Conservation (phyloP, 768 basidiomycete species). For the Boletus patriciae region DNA sequence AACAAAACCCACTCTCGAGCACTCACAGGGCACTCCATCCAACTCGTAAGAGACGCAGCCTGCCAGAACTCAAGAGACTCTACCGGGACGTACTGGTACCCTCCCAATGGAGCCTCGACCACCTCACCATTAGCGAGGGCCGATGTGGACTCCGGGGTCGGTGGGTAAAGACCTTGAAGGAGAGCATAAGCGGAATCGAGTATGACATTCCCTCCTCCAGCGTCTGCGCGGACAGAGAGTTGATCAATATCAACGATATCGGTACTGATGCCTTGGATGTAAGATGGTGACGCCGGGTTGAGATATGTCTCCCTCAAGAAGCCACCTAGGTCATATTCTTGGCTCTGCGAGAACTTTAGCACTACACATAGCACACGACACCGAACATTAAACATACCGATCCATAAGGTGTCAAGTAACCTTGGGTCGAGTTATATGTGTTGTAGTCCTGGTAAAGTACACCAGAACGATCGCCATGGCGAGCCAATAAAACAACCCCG, state of each 20-base stretch:
- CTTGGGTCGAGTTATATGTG: conserved; percentile 62
- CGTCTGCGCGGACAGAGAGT: too few relatives aligned
- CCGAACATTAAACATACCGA: conserved; percentile 49
- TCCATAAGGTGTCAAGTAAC: too few relatives aligned
- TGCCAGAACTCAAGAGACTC: conserved; percentile 63
- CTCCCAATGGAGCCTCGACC: conserved; percentile 74
- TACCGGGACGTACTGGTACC: conserved; percentile 80
- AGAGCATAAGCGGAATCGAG: conserved; percentile 82
- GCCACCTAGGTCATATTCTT: too few relatives aligned
- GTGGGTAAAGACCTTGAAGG: conserved; percentile 83
- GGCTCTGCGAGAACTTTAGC: conserved; percentile 6
- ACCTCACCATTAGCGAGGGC: conserved; percentile 70
- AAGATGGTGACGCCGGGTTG: too few relatives aligned
- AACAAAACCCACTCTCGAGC: not conserved
- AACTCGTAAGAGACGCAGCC: conserved; percentile 81
- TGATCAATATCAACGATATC: too few relatives aligned
- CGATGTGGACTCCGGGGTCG: conserved; percentile 61
- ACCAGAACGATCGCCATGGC: conserved; percentile 68
- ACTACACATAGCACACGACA: not conserved
- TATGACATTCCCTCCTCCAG: conserved; percentile 73
- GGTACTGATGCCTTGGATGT: too few relatives aligned
- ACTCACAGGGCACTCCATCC: conserved; percentile 59
- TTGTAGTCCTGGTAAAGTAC: conserved; percentile 71
- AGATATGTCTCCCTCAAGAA: too few relatives aligned
- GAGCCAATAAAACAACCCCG: conserved; percentile 71